These are phyloP conservation scores for Hanseniaspora lachancei DNA, from an alignment of 805 yeast species.

Conservation along the genomic window DNA sequence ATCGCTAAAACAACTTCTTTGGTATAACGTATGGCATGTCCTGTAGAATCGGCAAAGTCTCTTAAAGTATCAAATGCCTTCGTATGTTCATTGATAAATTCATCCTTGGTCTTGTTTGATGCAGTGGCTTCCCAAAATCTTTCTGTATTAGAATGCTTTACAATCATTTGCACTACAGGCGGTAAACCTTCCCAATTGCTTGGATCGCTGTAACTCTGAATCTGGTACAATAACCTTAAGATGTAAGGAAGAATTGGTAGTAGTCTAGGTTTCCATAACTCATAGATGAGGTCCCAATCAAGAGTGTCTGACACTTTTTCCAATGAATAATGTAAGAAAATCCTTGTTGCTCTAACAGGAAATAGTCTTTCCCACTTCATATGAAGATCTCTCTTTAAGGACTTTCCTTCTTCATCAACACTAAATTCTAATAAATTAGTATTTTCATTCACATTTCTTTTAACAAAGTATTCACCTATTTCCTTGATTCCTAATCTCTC, in stretches of 20 bases:
- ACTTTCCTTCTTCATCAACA: conserved; percentile 82
- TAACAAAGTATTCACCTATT: conserved; percentile 80
- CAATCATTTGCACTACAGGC: conserved; percentile 79
- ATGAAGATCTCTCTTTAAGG: conserved; percentile 61
- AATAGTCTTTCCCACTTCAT: conserved; percentile 89
- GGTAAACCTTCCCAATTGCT: conserved; percentile 83
- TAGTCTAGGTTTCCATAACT: conserved; percentile 85
- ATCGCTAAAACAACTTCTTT: conserved; percentile 90
- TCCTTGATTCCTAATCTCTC: conserved; percentile 88
- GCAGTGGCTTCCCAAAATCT: conserved; percentile 99
- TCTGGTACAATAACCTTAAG: conserved; percentile 71
- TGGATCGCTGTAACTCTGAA: conserved; percentile 90
- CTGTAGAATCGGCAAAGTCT: conserved; percentile 96
- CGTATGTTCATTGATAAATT: conserved; percentile 84
- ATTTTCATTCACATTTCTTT: conserved; percentile 62
- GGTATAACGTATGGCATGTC: conserved; percentile 88
- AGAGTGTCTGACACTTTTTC: conserved; percentile 73
- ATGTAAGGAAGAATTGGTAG: conserved; percentile 86
- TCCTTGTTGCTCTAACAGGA: conserved; percentile 90
- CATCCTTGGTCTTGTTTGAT: conserved; percentile 83
- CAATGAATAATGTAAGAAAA: conserved; percentile 87
- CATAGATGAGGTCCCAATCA: conserved; percentile 52
- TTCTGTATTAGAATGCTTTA: conserved; percentile 77
- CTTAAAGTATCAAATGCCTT: conserved; percentile 86
- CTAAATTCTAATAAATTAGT: conserved; percentile 63